These are phyloP conservation scores for Cutaneotrichosporon arboriforme DNA, from an alignment of 1,284 basidiomycete species.

Conservation along the genomic window DNA sequence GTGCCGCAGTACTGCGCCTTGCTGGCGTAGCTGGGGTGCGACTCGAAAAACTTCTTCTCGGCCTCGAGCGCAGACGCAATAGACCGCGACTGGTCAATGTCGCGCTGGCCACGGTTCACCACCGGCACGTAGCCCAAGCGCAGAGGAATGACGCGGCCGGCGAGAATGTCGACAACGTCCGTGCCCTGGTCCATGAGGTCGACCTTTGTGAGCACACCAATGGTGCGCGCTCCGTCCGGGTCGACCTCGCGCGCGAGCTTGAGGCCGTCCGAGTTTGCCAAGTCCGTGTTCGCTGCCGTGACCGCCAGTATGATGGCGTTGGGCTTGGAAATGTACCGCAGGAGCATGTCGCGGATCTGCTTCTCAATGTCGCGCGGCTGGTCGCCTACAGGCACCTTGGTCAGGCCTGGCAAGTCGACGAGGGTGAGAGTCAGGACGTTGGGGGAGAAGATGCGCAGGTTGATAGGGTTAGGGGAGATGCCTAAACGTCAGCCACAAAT, in stretches of 20 bases:
- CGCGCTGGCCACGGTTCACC: constrained; percentile 92
- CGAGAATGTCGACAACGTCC: constrained; percentile 96
- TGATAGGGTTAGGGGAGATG: constrained; percentile 93
- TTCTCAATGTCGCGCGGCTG: constrained; percentile 97
- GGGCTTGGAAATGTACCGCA: constrained; percentile 92
- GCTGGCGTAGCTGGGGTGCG: constrained; percentile 81
- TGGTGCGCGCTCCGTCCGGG: constrained; percentile 88
- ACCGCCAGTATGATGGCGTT: constrained; percentile 80
- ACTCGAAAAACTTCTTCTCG: constrained; percentile 90
- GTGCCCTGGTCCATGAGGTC: constrained; percentile 97
- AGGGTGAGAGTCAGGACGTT: constrained; percentile 94
- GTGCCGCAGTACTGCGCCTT: constrained; percentile 97
- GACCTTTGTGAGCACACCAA: constrained; percentile 96
- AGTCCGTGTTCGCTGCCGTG: constrained; percentile 90
- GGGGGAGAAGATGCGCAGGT: constrained; percentile 91
- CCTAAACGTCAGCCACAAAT: constrained; percentile 51
- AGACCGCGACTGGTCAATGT: constrained; percentile 82
- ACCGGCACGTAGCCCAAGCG: constrained; percentile 96
- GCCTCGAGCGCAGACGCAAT: constrained; percentile 80
- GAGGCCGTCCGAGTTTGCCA: constrained; percentile 96
- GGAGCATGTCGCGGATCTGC: constrained; percentile 93
- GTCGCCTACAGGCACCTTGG: constrained; percentile 93
- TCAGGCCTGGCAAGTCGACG: constrained; percentile 92
- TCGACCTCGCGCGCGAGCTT: constrained; percentile 96
- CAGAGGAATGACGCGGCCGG: constrained; percentile 88